phyloP scores from a whole-genome alignment of 2,329 filamentous ascomycete genomes.

The Aspergillus eucalypticola region DNA sequence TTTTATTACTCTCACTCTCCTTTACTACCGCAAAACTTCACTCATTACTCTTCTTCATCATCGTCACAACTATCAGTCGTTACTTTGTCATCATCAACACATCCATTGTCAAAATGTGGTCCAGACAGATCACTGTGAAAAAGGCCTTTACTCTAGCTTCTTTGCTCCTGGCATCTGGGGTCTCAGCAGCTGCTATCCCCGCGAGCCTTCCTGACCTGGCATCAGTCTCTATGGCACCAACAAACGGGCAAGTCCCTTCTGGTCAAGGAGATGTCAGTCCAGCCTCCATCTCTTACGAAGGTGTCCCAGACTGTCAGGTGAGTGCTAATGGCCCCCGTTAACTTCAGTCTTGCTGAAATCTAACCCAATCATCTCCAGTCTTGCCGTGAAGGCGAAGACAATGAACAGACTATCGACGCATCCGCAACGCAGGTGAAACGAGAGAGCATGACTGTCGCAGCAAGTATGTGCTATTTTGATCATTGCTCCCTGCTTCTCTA shows the following conservation, averaged over 20 bases:
- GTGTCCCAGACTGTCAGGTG: neutral
- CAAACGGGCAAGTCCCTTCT: neutral
- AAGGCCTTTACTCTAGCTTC: neutral
- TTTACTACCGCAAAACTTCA: neutral
- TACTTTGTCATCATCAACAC: neutral
- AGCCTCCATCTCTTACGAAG: neutral
- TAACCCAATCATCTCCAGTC: neutral
- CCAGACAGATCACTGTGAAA: neutral
- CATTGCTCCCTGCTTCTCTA: too few species aligned
- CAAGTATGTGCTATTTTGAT: too few species aligned
- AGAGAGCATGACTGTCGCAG: neutral
- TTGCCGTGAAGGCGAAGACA: neutral
- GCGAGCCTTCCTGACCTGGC: neutral
- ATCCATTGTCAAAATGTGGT: neutral
- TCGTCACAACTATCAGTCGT: neutral
- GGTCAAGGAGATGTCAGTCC: neutral
- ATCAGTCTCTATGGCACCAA: neutral
- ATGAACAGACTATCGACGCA: neutral
- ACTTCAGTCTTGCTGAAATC: neutral
- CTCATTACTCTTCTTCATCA: neutral
- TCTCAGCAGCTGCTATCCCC: conserved; percentile 1
- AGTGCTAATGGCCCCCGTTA: neutral
- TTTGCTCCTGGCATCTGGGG: neutral
- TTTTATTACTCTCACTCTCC: neutral
- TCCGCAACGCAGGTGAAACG: neutral